Percentiles rank a stretch among this genome's conserved stretches.
Evolutionary conservation across 305 asterid genomes (phyloP).

Genomic region (Fraxinus dipetala): DNA sequence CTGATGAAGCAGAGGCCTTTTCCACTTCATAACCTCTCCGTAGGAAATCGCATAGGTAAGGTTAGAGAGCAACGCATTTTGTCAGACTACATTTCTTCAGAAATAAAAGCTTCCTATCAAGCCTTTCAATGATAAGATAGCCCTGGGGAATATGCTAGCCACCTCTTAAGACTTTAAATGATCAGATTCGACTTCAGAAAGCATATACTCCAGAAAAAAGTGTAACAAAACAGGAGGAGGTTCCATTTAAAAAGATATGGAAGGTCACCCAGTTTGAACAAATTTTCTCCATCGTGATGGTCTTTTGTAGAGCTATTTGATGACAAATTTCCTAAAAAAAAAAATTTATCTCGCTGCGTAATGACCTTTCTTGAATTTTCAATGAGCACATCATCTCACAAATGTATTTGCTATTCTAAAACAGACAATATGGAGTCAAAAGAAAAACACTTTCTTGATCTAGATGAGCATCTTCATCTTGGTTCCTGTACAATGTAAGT

Average conservation of each 20-base stretch:
- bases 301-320: neutral
- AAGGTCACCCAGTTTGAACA: neutral
- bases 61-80: neutral
- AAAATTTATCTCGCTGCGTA: neutral
- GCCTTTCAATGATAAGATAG: neutral
- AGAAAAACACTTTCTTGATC: neutral
- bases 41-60: neutral
- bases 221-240: neutral
- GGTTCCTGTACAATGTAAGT: neutral
- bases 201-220: neutral
- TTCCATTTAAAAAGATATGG: neutral
- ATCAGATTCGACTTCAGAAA: neutral
- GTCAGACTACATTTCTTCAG: neutral
- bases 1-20: neutral
- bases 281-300: neutral
- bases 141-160: neutral
- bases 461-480: neutral
- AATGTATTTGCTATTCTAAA: neutral
- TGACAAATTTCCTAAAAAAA: neutral
- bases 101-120: neutral
- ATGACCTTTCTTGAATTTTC: neutral
- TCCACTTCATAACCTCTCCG: neutral
- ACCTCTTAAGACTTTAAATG: neutral
- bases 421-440: neutral
- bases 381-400: neutral